Evolutionary conservation across 345 rosid species (phyloP), one percentile per base, ranked within the genome.

Genomic region (Acer negundo): DNA sequence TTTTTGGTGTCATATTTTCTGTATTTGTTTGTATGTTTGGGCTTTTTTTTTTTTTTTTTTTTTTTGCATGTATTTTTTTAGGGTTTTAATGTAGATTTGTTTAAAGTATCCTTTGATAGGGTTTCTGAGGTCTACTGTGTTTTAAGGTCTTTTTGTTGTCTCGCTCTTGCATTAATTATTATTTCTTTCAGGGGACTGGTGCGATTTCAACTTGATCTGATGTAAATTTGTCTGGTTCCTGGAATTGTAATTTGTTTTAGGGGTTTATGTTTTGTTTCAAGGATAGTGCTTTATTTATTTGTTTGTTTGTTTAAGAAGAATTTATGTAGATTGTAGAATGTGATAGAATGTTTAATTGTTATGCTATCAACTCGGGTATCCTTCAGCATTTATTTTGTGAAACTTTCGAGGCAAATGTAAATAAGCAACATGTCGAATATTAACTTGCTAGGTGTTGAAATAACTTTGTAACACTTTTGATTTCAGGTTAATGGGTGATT

Each of bases 401-500:
- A 55, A 31, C 15, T 6, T 55, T 20, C 3, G 55, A 19, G 44
- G 10, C 46, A 71, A 31, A 51, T 31, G 23, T 7, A 31, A 35
- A 56, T n/a, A 10, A 59, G 26, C 13, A 59, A 20, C 20, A 2
- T 15, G 7, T 16, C 44, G 17, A 22, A 59, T 59, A 10, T 42
- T 20, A 59, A 20, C 51, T 42, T 61, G 26, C 11, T 28, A 17
- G 1, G 17, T 16, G 17, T 42, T 62, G 76, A 73, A 24, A 7
- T 64, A 62, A 46, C 69, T 24, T 0, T 23, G 68, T 23, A 10
- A 8, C 28, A 46, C 19, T 55, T 24, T 1, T 62, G 56, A 53
- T 73, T 62, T 73, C 59, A 73, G 76, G 69, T 73, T 42, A 62
- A 62, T 17, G 0, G 42, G 42, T 61, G 17, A 40, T 40, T 80